Conservation (phyloP, 1,139 yeast species). For the Zygosaccharomyces sapae region DNA sequence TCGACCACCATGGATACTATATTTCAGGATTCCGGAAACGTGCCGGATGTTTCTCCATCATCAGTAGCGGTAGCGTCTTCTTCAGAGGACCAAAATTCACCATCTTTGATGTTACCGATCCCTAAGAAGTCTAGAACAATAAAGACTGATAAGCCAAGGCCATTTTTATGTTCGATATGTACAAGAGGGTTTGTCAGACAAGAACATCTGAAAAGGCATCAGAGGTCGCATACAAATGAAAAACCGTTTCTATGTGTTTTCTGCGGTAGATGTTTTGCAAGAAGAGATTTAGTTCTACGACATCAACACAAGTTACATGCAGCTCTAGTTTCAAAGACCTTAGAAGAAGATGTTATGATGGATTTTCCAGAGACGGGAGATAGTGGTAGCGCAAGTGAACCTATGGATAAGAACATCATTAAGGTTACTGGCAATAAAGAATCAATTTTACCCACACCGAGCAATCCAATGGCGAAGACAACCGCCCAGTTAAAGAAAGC, state of each 20-base stretch:
- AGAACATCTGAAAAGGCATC: constrained; percentile 91
- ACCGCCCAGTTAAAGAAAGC: constrained; percentile 31
- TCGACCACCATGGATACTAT: neutral
- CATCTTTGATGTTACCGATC: constrained; percentile 54
- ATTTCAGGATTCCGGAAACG: neutral
- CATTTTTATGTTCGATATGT: constrained; percentile 85
- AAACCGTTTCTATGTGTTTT: constrained; percentile 96
- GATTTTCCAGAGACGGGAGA: constrained; percentile 6
- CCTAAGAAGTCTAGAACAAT: constrained; percentile 82
- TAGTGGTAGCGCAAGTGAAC: constrained; percentile 7
- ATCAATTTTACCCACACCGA: constrained; percentile 37
- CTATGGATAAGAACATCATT: constrained; percentile 34
- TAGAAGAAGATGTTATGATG: constrained; percentile 6
- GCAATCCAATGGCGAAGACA: constrained; percentile 28
- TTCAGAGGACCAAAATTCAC: constrained; percentile 2
- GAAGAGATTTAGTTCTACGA: constrained; percentile 83
- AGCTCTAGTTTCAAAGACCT: constrained; percentile 35
- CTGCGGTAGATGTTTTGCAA: constrained; percentile 91
- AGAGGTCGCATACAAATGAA: constrained; percentile 92
- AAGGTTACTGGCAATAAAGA: constrained; percentile 39
- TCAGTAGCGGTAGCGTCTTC: neutral
- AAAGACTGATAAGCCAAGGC: constrained; percentile 86
- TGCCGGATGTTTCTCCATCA: neutral
- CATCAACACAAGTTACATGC: constrained; percentile 95
- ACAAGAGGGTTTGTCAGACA: constrained; percentile 93